Conservation (phyloP, 148 eudicot species). For the Drosera capensis region DNA sequence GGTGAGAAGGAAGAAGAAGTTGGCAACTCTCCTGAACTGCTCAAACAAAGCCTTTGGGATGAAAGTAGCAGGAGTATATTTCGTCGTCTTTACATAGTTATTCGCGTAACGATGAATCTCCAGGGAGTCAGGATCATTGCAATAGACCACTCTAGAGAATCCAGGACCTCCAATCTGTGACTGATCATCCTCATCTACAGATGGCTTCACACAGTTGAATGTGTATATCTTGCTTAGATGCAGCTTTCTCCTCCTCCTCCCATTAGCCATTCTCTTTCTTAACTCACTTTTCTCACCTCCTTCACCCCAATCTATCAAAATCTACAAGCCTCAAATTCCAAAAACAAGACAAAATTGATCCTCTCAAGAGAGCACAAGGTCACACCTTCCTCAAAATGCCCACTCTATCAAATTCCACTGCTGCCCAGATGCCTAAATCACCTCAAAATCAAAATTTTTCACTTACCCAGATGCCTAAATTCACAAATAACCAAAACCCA, state of each 20-base stretch:
- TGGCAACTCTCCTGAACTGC: slow-evolving; percentile 98
- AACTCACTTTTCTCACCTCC: background rate
- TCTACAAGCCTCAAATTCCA: no score
- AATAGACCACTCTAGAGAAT: slow-evolving; percentile 61
- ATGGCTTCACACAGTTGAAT: slow-evolving; percentile 48
- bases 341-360: no score
- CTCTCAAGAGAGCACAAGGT: no score
- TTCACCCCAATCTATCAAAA: no score
- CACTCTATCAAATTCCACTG: no score
- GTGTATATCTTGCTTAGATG: slow-evolving; percentile 77
- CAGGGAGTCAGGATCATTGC: slow-evolving; percentile 41
- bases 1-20: slow-evolving; percentile 72
- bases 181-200: slow-evolving; percentile 35
- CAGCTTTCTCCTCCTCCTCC: slow-evolving; percentile 33
- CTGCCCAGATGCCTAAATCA: no score
- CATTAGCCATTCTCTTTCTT: slow-evolving; percentile 18
- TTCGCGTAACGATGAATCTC: slow-evolving; percentile 32
- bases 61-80: slow-evolving; percentile 67
- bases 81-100: slow-evolving; percentile 78
- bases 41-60: slow-evolving; percentile 89
- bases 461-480: no score
- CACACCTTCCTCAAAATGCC: no score
- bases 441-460: no score
- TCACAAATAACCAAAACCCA: no score
- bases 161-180: slow-evolving; percentile 88